These are phyloP conservation scores for Coemansia sp. DNA, from an alignment of 192 early-diverging fungal genomes.

Conservation along the genomic window DNA sequence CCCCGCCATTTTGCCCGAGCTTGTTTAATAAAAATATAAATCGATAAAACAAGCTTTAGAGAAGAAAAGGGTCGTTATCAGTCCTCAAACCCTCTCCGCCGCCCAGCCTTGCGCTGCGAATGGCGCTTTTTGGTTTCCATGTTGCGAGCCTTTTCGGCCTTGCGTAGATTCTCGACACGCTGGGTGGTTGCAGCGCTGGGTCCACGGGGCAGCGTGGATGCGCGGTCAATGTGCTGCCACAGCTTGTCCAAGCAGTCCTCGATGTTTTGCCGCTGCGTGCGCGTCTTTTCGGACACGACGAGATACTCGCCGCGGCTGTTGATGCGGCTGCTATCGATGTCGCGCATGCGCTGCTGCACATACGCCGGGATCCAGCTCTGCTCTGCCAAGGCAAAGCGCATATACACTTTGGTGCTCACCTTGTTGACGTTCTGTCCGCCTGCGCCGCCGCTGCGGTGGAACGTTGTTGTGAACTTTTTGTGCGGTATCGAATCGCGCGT, in stretches of 20 bases:
- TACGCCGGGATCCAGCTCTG: conserved; percentile 75
- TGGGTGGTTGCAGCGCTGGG: conserved; percentile 63
- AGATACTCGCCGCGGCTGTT: conserved; percentile 74
- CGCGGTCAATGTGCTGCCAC: conserved; percentile 58
- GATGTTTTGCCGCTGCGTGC: conserved; percentile 74
- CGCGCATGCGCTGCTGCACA: conserved; percentile 60
- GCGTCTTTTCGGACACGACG: conserved; percentile 71
- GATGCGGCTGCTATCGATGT: conserved; percentile 59
- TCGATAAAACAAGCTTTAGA: conserved; percentile 80
- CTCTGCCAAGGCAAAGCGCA: conserved; percentile 68
- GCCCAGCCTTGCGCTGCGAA: conserved; percentile 64
- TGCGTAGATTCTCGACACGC: conserved; percentile 62
- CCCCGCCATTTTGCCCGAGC: conserved; percentile 14
- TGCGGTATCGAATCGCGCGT: conserved; percentile 62
- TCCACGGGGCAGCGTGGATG: conserved; percentile 66
- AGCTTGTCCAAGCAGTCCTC: conserved; percentile 80
- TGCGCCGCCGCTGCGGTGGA: conserved; percentile 76
- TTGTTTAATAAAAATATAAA: conserved; percentile 70
- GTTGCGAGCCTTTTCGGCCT: conserved; percentile 59
- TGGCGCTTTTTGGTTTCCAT: conserved; percentile 65
- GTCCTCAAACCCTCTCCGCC: conserved; percentile 59
- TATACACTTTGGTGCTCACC: conserved; percentile 83
- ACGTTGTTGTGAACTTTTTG: conserved; percentile 59
- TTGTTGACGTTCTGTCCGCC: conserved; percentile 96
- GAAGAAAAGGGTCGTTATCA: conserved; percentile 62